phyloP scores from a whole-genome alignment of 257 asterid genomes.

The Solanum chiquidenum region DNA sequence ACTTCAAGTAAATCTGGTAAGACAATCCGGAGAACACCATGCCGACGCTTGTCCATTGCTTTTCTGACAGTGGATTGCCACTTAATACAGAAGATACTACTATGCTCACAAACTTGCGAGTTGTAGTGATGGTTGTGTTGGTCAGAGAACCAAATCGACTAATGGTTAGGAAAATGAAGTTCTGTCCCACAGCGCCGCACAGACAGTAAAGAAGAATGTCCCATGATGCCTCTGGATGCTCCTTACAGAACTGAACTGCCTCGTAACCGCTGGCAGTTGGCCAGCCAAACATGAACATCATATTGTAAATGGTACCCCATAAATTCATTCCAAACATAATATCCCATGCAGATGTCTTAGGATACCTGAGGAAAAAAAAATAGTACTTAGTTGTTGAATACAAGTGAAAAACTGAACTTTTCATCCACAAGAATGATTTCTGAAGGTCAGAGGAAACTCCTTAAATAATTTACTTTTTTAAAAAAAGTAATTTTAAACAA shows the following conservation, averaged over 20 bases:
- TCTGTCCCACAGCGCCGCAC: conserved; percentile 97
- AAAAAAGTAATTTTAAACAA: not conserved
- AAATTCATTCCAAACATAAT: conserved; percentile 98
- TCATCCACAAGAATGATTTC: not conserved
- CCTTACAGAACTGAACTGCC: conserved; percentile 73
- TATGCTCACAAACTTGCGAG: conserved; percentile 94
- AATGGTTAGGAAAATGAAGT: conserved; percentile 80
- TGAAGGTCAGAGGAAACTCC: not conserved
- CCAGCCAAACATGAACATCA: conserved; percentile 85
- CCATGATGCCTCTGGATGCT: conserved; percentile 96
- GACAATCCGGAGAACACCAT: conserved; percentile 97
- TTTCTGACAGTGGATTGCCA: conserved; percentile 74
- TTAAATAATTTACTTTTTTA: too few species aligned
- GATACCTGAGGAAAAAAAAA: conserved; percentile 50
- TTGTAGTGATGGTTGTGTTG: conserved; percentile 93
- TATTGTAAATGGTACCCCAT: conserved; percentile 93
- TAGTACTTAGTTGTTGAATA: not conserved
- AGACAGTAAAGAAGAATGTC: conserved; percentile 81
- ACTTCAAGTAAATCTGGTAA: conserved; percentile 79
- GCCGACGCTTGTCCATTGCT: conserved; percentile 80
- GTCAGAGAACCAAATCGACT: conserved; percentile 91
- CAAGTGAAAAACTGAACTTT: not conserved
- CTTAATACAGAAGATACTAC: conserved; percentile 81
- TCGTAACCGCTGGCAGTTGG: conserved; percentile 74
- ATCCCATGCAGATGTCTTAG: conserved; percentile 87